Conservation (phyloP, 768 basidiomycete genomes). For the Glaciozyma antarctica region DNA sequence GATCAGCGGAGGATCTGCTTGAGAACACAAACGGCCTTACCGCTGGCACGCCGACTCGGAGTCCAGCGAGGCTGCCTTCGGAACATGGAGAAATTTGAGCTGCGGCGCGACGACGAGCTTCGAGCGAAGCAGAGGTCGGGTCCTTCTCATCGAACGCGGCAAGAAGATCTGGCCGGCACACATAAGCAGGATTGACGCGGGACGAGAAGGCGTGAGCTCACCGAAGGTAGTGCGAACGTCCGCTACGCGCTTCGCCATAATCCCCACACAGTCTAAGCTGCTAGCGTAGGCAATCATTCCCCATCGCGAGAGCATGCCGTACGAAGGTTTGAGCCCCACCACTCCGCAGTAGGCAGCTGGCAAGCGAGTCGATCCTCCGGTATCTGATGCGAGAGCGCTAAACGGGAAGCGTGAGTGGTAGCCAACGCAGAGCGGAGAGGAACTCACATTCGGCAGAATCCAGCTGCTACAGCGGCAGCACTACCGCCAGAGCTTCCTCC, state of each 20-base stretch:
- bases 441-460: constrained; percentile 70
- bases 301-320: constrained; percentile 83
- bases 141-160: constrained; percentile 28
- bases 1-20: background rate
- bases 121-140: constrained; percentile 22
- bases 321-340: constrained; percentile 87
- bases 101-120: background rate
- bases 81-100: background rate
- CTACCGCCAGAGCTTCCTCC: constrained; percentile 94
- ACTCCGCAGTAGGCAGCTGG: constrained; percentile 92
- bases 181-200: background rate
- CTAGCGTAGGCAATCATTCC: constrained; percentile 90
- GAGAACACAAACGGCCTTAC: background rate
- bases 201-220: constrained; percentile 40
- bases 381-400: constrained; percentile 87
- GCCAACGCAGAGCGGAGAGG: background rate
- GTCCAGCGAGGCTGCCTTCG: background rate
- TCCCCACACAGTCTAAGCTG: constrained; percentile 86
- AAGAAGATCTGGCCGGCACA: constrained; percentile 5
- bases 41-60: constrained; percentile 21
- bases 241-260: constrained; percentile 54
- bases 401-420: constrained; percentile 4
- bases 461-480: constrained; percentile 81
- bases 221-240: constrained; percentile 54
- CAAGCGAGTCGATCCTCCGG: constrained; percentile 84